Conservation (phyloP, 2,329 filamentous ascomycete species). For the Zelopaecilomyces penicillatus region DNA sequence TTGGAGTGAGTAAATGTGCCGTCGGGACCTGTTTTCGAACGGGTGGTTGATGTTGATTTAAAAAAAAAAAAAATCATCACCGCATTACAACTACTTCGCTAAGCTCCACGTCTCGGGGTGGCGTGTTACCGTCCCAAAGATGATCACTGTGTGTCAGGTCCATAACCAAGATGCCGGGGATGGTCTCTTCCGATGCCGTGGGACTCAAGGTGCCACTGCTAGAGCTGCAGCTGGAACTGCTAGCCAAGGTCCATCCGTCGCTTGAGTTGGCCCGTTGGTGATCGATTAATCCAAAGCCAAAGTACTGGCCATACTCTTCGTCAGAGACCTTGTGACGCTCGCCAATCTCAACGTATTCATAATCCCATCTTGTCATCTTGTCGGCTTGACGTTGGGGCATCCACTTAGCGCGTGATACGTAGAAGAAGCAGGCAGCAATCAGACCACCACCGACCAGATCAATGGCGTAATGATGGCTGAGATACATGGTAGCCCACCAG, state of each 20-base stretch:
- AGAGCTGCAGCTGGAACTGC: slow-evolving; percentile 57
- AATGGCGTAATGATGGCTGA: slow-evolving; percentile 94
- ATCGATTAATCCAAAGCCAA: slow-evolving; percentile 38
- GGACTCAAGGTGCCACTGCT: slow-evolving; percentile 43
- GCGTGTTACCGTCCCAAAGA: slow-evolving; percentile 28
- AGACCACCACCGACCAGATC: slow-evolving; percentile 83
- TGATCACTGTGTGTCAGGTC: slow-evolving; percentile 30
- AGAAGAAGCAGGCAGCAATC: slow-evolving; percentile 70
- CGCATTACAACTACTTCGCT: slow-evolving; percentile 37
- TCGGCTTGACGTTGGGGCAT: slow-evolving; percentile 73
- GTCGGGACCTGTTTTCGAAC: neutral
- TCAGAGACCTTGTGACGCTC: slow-evolving; percentile 41
- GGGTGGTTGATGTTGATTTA: slow-evolving; percentile 10
- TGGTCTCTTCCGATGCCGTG: slow-evolving; percentile 36
- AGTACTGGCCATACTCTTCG: slow-evolving; percentile 40
- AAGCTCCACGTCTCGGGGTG: slow-evolving; percentile 34
- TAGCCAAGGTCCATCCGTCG: slow-evolving; percentile 86
- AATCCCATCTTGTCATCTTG: slow-evolving; percentile 88
- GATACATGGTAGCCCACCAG: slow-evolving; percentile 98
- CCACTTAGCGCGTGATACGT: slow-evolving; percentile 71
- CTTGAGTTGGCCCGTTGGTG: slow-evolving; percentile 46
- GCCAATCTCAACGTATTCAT: slow-evolving; percentile 85
- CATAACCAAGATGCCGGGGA: slow-evolving; percentile 25
- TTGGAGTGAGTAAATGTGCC: neutral
- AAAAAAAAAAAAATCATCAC: slow-evolving; percentile 11